Conservation (phyloP, 768 basidiomycete species). For the Ephemerocybe angulata region DNA sequence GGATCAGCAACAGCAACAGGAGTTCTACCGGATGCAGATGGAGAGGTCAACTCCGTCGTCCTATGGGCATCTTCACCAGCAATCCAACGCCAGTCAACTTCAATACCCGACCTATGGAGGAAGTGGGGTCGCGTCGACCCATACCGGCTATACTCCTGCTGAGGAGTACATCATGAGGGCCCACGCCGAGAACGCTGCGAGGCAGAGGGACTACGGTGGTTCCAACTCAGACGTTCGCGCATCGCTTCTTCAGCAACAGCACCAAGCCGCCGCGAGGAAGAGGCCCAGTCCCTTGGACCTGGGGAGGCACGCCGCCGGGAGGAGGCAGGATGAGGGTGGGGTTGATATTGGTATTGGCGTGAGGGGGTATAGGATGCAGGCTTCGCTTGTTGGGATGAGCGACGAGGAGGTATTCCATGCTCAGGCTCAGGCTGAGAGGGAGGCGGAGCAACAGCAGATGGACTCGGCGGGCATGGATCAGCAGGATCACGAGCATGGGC, state of each 20-base stretch:
- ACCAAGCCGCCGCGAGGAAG: conserved; percentile 13
- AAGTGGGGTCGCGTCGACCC: conserved; percentile 9
- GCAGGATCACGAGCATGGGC: conserved; percentile 8
- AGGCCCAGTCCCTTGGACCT: conserved; percentile 11
- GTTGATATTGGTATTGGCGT: conserved; percentile 17
- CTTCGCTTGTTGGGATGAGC: conserved; percentile 19
- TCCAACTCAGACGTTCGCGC: conserved; percentile 21
- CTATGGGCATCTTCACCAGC: not conserved
- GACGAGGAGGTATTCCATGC: conserved; percentile 37
- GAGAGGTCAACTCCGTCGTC: not conserved
- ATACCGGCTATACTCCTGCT: conserved; percentile 60
- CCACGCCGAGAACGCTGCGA: conserved; percentile 39
- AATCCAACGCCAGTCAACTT: not conserved
- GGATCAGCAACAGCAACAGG: conserved; percentile 6
- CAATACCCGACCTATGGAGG: conserved; percentile 2
- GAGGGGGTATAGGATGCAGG: conserved; percentile 1
- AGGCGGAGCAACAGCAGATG: conserved; percentile 5
- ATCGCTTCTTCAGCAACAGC: conserved; percentile 16
- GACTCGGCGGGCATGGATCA: conserved; percentile 2
- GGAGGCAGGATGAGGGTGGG: not conserved
- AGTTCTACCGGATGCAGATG: conserved; percentile 5
- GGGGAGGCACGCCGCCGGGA: not conserved
- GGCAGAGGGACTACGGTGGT: not conserved
- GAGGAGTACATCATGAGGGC: conserved; percentile 68
- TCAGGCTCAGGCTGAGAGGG: conserved; percentile 6